Evolutionary conservation across 2,329 filamentous ascomycete species (phyloP).

Genomic region (Thielaviopsis euricoi): DNA sequence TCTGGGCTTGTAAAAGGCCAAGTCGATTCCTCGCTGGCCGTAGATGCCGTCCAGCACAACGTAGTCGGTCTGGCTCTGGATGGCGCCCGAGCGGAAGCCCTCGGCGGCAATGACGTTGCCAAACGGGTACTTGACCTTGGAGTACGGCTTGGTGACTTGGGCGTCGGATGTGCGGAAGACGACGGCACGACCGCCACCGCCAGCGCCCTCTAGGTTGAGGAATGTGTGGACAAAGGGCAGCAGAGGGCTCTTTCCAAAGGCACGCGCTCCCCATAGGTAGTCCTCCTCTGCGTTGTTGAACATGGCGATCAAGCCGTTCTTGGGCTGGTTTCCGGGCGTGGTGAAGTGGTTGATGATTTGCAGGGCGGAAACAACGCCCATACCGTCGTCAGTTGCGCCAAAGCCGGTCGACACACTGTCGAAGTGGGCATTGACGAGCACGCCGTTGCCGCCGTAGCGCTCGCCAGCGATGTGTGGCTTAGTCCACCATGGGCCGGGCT

Average conservation of each 20-base stretch:
- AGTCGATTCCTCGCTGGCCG: slow-evolving; percentile 74
- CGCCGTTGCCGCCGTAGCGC: slow-evolving; percentile 50
- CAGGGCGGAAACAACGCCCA: slow-evolving; percentile 72
- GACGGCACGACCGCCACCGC: slow-evolving; percentile 73
- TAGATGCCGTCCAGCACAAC: slow-evolving; percentile 61
- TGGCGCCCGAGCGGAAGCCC: slow-evolving; percentile 62
- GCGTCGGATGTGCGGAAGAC: slow-evolving; percentile 80
- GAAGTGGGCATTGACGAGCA: slow-evolving; percentile 89
- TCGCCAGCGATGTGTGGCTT: slow-evolving; percentile 23
- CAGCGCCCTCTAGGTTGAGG: slow-evolving; percentile 86
- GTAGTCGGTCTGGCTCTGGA: slow-evolving; percentile 83
- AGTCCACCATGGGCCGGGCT: slow-evolving; percentile 58
- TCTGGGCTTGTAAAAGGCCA: slow-evolving; percentile 79
- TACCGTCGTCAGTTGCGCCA: slow-evolving; percentile 85
- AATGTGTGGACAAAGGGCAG: slow-evolving; percentile 72
- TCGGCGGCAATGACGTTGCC: slow-evolving; percentile 70
- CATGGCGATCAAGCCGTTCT: slow-evolving; percentile 64
- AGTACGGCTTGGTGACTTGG: slow-evolving; percentile 69
- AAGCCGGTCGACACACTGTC: slow-evolving; percentile 86
- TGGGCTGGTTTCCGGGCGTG: slow-evolving; percentile 50
- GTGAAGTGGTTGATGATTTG: slow-evolving; percentile 83
- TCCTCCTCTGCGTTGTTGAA: slow-evolving; percentile 97
- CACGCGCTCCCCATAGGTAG: slow-evolving; percentile 70
- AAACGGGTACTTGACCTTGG: slow-evolving; percentile 56
- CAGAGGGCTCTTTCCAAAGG: slow-evolving; percentile 69